Evolutionary conservation across 495 filamentous ascomycete genomes (phyloP).

Genomic region (Aspergillus coremiiformis): DNA sequence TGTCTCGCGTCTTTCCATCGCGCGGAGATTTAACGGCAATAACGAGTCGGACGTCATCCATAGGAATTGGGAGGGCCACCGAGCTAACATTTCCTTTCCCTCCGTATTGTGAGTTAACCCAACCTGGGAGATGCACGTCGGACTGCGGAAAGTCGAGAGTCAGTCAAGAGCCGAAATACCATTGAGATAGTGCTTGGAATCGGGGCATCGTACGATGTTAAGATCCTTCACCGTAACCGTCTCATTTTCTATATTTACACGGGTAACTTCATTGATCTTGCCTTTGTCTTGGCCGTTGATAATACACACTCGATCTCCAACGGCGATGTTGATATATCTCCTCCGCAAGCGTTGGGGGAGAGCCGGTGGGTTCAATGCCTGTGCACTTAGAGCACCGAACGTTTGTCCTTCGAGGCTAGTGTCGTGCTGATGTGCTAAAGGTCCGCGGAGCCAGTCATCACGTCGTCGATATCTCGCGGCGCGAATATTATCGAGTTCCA

Average conservation of each 20-base stretch:
- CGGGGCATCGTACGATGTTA: slow-evolving; percentile 54
- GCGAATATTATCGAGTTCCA: slow-evolving; percentile 25
- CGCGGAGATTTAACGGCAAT: slow-evolving; percentile 57
- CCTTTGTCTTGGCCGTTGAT: slow-evolving; percentile 70
- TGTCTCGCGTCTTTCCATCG: slow-evolving; percentile 57
- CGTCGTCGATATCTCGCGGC: slow-evolving; percentile 31
- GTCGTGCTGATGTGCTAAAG: slow-evolving; percentile 67
- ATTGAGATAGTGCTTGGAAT: neutral
- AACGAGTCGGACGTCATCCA: slow-evolving; percentile 72
- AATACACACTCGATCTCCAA: slow-evolving; percentile 71
- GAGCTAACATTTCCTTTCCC: slow-evolving; percentile 37
- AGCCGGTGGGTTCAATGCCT: slow-evolving; percentile 27
- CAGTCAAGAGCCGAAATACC: neutral
- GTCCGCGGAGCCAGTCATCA: slow-evolving; percentile 72
- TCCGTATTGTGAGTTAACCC: slow-evolving; percentile 35
- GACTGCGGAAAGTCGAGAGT: slow-evolving; percentile 30
- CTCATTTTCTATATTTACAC: slow-evolving; percentile 50
- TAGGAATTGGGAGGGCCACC: slow-evolving; percentile 47
- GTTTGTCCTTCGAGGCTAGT: slow-evolving; percentile 38
- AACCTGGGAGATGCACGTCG: slow-evolving; percentile 52
- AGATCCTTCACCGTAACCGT: slow-evolving; percentile 55
- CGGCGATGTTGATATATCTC: slow-evolving; percentile 54
- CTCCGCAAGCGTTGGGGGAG: slow-evolving; percentile 42
- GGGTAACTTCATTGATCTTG: slow-evolving; percentile 61
- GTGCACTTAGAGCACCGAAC: slow-evolving; percentile 45